phyloP scores from a whole-genome alignment of 2,329 filamentous ascomycete genomes.

The Fusarium citri region DNA sequence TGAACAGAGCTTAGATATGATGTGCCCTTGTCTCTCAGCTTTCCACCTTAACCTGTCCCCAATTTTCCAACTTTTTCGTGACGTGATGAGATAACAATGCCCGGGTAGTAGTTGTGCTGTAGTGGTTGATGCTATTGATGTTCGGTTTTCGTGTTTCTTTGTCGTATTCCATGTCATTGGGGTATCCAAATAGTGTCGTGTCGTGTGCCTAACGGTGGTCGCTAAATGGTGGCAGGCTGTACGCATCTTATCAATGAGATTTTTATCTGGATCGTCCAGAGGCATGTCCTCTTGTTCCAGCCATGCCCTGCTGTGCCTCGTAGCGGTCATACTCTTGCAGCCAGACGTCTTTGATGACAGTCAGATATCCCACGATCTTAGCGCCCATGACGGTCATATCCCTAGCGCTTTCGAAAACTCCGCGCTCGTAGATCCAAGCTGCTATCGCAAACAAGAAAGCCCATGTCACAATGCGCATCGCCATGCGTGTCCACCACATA shows the following conservation, averaged over 20 bases:
- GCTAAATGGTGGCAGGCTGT: not conserved
- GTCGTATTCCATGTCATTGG: conserved; percentile 7
- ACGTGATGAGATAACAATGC: conserved; percentile 9
- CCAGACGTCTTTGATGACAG: conserved; percentile 66
- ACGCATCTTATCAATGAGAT: not conserved
- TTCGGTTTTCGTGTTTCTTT: conserved; percentile 11
- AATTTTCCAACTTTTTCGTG: conserved; percentile 35
- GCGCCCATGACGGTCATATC: conserved; percentile 64
- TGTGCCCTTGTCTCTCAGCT: conserved; percentile 19
- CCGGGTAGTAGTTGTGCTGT: not conserved
- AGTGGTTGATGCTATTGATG: conserved; percentile 5
- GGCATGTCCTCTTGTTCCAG: conserved; percentile 29
- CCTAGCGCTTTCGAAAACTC: conserved; percentile 71
- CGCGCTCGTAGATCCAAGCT: conserved; percentile 72
- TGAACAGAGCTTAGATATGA: conserved; percentile 31
- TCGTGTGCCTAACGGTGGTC: conserved; percentile 1
- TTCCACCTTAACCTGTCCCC: not conserved
- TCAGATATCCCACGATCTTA: conserved; percentile 59
- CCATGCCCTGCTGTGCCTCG: conserved; percentile 59
- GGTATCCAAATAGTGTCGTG: conserved; percentile 32
- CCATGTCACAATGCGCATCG: conserved; percentile 73
- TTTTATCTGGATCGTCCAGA: conserved; percentile 35
- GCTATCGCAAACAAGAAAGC: conserved; percentile 64
- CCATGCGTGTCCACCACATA: conserved; percentile 80
- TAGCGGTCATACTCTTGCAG: conserved; percentile 68